These are phyloP conservation scores for Picea abies DNA, from an alignment of 83 land plant genomes.

Conservation along the genomic window DNA sequence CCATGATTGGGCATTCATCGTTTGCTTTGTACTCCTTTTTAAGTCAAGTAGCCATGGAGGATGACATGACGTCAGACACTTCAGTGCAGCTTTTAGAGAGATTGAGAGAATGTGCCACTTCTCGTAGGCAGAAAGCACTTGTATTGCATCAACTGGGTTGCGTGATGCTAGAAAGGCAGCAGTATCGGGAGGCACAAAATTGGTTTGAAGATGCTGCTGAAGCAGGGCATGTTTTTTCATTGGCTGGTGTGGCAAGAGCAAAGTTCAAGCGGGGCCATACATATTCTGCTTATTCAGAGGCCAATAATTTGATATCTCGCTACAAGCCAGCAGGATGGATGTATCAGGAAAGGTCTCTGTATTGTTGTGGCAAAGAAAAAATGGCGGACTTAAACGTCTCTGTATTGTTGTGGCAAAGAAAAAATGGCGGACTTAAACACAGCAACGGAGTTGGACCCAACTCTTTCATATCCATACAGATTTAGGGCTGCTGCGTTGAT, in stretches of 20 bases:
- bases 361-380: conserved; percentile 75
- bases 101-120: conserved; percentile 62
- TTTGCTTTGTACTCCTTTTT: conserved; percentile 76
- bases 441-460: conserved; percentile 90
- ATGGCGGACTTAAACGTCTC: conserved; percentile 65
- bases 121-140: conserved; percentile 79
- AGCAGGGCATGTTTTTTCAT: conserved; percentile 90
- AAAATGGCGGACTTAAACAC: no score
- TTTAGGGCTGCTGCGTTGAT: conserved; percentile 70
- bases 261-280: conserved; percentile 79
- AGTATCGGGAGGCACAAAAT: conserved; percentile 73
- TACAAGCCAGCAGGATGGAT: conserved; percentile 83
- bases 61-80: conserved; percentile 71
- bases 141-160: conserved; percentile 93
- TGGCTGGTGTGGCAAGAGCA: conserved; percentile 84
- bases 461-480: conserved; percentile 87
- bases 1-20: conserved; percentile 72
- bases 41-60: conserved; percentile 92
- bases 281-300: conserved; percentile 63
- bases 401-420: no score
- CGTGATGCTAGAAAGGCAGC: conserved; percentile 83
- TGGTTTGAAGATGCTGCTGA: conserved; percentile 84
- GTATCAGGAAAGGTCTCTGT: conserved; percentile 90
- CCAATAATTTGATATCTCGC: conserved; percentile 53
- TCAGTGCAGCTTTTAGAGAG: conserved; percentile 79